These are phyloP conservation scores for Cystoisospora suis DNA, from an alignment of 169 alveolate species.

Conservation along the genomic window DNA sequence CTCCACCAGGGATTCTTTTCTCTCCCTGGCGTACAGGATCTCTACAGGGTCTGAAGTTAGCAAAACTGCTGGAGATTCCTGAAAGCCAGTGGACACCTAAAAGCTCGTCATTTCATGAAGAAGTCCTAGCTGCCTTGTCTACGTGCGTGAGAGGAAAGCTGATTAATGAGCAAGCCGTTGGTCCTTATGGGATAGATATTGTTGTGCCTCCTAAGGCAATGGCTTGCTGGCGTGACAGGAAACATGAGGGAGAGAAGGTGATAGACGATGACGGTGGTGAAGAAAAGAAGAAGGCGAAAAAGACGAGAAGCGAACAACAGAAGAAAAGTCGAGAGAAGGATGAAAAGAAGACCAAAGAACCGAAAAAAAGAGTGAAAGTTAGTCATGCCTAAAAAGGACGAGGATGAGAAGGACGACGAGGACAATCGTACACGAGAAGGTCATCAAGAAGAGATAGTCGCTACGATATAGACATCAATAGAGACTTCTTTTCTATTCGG, in stretches of 20 bases:
- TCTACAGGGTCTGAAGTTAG: neutral
- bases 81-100: conserved; percentile 10
- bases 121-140: conserved; percentile 13
- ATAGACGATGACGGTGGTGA: neutral
- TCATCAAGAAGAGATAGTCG: too few relatives aligned
- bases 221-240: neutral
- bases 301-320: neutral
- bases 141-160: neutral
- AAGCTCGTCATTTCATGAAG: conserved; percentile 6
- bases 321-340: too few relatives aligned
- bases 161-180: conserved; percentile 21
- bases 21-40: conserved; percentile 34
- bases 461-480: too few relatives aligned
- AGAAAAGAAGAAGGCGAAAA: neutral
- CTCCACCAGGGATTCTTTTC: neutral
- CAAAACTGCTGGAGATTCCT: neutral
- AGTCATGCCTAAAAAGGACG: too few relatives aligned
- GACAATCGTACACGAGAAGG: too few relatives aligned
- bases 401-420: too few relatives aligned
- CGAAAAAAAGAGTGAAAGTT: too few relatives aligned
- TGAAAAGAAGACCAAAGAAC: too few relatives aligned
- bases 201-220: neutral
- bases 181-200: conserved; percentile 2
- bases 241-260: neutral
- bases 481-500: too few relatives aligned